Evolutionary conservation across 2,329 filamentous ascomycete genomes (phyloP).

Genomic region (Leptographium lundbergii): DNA sequence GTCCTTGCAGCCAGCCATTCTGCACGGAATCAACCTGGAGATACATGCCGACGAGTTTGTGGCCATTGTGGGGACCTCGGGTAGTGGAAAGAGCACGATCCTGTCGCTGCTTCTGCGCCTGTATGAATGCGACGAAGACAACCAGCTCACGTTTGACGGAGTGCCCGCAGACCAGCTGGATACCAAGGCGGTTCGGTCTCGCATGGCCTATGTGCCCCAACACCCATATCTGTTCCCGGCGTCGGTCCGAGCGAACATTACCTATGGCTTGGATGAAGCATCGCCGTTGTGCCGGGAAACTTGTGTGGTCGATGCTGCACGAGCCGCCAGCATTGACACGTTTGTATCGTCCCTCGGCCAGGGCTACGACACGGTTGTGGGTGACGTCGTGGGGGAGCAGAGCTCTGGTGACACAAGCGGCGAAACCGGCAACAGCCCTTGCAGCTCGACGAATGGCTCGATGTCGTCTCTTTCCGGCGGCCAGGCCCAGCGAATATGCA

Average conservation of each 20-base stretch:
- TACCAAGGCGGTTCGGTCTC: conserved; percentile 43
- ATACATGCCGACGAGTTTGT: conserved; percentile 53
- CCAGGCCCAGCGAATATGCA: conserved; percentile 68
- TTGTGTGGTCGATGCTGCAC: conserved; percentile 39
- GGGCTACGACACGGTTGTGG: conserved; percentile 61
- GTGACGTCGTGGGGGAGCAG: conserved; percentile 48
- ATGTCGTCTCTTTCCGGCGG: conserved; percentile 58
- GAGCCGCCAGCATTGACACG: conserved; percentile 55
- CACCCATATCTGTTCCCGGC: conserved; percentile 64
- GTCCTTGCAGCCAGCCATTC: conserved; percentile 24
- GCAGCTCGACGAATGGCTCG: not conserved
- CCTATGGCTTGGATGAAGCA: conserved; percentile 54
- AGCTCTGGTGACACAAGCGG: not conserved
- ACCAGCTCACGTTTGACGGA: conserved; percentile 43
- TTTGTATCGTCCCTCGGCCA: conserved; percentile 61
- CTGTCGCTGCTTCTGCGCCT: conserved; percentile 62
- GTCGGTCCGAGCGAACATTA: conserved; percentile 68
- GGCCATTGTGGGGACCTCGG: conserved; percentile 72
- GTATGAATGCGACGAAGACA: conserved; percentile 28
- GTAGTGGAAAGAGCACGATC: conserved; percentile 85
- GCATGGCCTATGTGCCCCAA: conserved; percentile 58
- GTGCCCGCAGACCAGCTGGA: conserved; percentile 46
- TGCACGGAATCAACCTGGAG: conserved; percentile 52
- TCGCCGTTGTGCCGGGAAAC: conserved; percentile 34
- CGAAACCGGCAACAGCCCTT: not conserved